These are phyloP conservation scores for Aureobasidium sp. DNA, from an alignment of 2,329 filamentous ascomycete genomes.

Conservation along the genomic window DNA sequence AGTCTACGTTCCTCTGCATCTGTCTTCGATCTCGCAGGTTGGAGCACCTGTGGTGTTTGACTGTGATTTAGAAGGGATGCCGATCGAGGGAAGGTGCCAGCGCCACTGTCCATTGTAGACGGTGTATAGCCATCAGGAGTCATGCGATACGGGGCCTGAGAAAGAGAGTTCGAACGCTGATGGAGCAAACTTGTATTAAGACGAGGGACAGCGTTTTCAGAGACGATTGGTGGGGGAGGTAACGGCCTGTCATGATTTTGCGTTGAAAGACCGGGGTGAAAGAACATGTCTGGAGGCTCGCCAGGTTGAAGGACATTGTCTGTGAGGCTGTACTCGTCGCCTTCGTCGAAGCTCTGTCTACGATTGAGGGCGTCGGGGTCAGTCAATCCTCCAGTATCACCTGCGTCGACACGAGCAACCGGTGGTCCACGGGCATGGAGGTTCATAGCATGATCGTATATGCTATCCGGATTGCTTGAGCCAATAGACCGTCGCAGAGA, in stretches of 20 bases:
- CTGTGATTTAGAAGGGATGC: slow-evolving; percentile 78
- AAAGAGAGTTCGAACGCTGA: slow-evolving; percentile 12
- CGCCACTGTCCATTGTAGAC: slow-evolving; percentile 8
- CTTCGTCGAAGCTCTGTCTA: slow-evolving; percentile 84
- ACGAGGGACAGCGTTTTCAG: slow-evolving; percentile 41
- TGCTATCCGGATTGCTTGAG: slow-evolving; percentile 35
- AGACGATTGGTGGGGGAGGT: slow-evolving; percentile 54
- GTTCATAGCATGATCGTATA: slow-evolving; percentile 40
- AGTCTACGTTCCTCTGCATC: slow-evolving; percentile 68
- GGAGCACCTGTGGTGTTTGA: slow-evolving; percentile 67
- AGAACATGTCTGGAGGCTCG: slow-evolving; percentile 86
- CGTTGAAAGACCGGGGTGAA: slow-evolving; percentile 60
- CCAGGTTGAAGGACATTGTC: slow-evolving; percentile 32
- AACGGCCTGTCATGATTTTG: slow-evolving; percentile 54
- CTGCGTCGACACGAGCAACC: slow-evolving; percentile 73
- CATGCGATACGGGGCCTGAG: slow-evolving; percentile 15
- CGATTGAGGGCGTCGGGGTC: slow-evolving; percentile 58
- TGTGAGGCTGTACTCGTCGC: slow-evolving; percentile 60
- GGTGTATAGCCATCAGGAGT: slow-evolving; percentile 12
- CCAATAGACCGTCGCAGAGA: slow-evolving; percentile 39
- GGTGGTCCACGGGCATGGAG: slow-evolving; percentile 51
- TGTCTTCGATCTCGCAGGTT: slow-evolving; percentile 87
- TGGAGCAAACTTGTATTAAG: slow-evolving; percentile 22
- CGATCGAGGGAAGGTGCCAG: slow-evolving; percentile 53
- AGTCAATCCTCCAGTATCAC: slow-evolving; percentile 81